These are phyloP conservation scores for Kuraishia piskuri DNA, from an alignment of 805 yeast species.

Conservation along the genomic window DNA sequence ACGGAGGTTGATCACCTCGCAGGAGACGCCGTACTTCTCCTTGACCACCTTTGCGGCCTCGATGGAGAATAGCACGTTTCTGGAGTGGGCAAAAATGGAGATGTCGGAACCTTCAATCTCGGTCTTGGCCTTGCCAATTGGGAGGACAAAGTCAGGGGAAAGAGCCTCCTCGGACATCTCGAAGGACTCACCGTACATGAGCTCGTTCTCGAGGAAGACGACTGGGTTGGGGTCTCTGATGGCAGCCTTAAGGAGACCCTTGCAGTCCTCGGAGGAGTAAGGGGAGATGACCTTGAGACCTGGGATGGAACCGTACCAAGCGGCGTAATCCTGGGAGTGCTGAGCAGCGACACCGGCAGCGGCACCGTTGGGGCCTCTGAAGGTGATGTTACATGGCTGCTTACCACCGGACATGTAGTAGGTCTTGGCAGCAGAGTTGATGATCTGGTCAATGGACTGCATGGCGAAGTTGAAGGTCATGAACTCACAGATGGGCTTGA, in stretches of 20 bases:
- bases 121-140: slow-evolving; percentile 92
- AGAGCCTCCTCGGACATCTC: slow-evolving; percentile 84
- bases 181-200: slow-evolving; percentile 86
- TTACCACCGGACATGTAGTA: slow-evolving; percentile 99
- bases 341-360: slow-evolving; percentile 99
- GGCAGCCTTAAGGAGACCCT: slow-evolving; percentile 93
- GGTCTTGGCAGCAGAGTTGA: slow-evolving; percentile 98
- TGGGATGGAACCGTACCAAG: slow-evolving; percentile 98
- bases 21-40: slow-evolving; percentile 78
- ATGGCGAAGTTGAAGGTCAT: slow-evolving; percentile 99
- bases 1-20: slow-evolving; percentile 93
- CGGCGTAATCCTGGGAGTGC: slow-evolving; percentile 95
- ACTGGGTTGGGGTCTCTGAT: slow-evolving; percentile 98
- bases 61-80: slow-evolving; percentile 80
- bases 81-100: slow-evolving; percentile 83
- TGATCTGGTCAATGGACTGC: slow-evolving; percentile 98
- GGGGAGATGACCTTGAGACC: slow-evolving; percentile 97
- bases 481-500: slow-evolving; percentile 95
- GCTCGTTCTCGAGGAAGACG: slow-evolving; percentile 91
- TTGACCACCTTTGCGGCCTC: slow-evolving; percentile 86
- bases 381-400: slow-evolving; percentile 93
- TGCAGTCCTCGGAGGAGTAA: slow-evolving; percentile 90
- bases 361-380: slow-evolving; percentile 99
- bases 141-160: slow-evolving; percentile 82
- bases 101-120: slow-evolving; percentile 91